Evolutionary conservation across 768 basidiomycete genomes (phyloP), one percentile per base, ranked within the genome.

Genomic region (Hemileccinum rubropunctum): DNA sequence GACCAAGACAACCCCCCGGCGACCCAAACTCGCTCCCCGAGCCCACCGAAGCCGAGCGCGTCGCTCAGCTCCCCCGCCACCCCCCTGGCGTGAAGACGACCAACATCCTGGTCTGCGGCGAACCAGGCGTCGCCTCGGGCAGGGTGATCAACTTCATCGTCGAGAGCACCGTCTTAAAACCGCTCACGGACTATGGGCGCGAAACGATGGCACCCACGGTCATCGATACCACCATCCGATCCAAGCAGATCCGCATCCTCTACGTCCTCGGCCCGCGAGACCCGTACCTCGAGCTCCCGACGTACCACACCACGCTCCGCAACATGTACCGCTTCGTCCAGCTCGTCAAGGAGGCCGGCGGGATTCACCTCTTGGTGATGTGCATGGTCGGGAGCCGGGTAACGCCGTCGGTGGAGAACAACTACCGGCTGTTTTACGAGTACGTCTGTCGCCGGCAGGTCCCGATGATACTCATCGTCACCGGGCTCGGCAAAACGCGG

Each of bases 101-200:
- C 41, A 76, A 75, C 46, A 55, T 76, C 38, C 57, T 76, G n/a
- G 34, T 77, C 15, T 76, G 76, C 40, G 74, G 76, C 7, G 70
- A 74, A 44, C 64, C 68, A 2, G 74, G 75, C n/a, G 48, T 56
- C n/a, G 65, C 57, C 14, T 58, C 59, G 10, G 58, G 60, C 10
- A 47, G 58, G 12, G 61, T 65, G n/a, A 42, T 67, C 49, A 67
- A 67, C 45, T 50, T 69, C 6, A 63, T 67, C 27, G 21, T 54
- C 0, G 60, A 47, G 8, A 2, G 47, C 2, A 33, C 37, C 28
- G 46, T 65, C 37, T 57, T 62, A 14, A 52, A 52, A 26, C 65
- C 62, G 5, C 59, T 64, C 33, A 48, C 47, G 0, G 58, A 64
- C 15, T 64, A 65, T 6, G 48, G 50, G 0, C 71, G 73, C 0